These are phyloP conservation scores for Secale cereale DNA, from an alignment of 176 grass and related monocot genomes.

Conservation along the genomic window DNA sequence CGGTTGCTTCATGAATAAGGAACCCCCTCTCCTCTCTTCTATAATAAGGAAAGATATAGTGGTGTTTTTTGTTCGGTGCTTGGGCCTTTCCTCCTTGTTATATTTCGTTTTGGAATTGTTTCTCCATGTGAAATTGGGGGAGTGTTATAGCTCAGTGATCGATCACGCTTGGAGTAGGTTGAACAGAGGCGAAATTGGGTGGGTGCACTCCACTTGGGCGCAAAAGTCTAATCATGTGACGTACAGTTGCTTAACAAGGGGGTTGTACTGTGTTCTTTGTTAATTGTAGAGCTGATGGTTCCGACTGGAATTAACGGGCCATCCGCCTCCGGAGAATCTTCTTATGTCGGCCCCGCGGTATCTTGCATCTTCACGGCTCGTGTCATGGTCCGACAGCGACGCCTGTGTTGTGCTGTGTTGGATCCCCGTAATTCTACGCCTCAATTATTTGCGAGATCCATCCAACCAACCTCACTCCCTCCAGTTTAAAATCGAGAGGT, in stretches of 20 bases:
- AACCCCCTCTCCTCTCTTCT: neutral
- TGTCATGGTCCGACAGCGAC: slow-evolving; percentile 13
- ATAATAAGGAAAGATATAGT: neutral
- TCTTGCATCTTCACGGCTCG: slow-evolving; percentile 37
- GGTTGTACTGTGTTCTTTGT: slow-evolving; percentile 5
- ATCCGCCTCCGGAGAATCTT: slow-evolving; percentile 38
- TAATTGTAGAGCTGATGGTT: neutral
- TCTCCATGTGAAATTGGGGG: neutral
- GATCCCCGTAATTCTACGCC: neutral
- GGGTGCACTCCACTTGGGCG: neutral
- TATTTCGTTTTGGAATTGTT: neutral
- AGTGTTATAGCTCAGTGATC: neutral
- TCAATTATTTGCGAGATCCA: neutral
- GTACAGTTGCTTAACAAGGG: slow-evolving; percentile 26
- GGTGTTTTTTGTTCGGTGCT: neutral
- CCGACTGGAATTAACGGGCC: slow-evolving; percentile 16
- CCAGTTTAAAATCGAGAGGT: neutral
- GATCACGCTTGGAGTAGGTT: neutral
- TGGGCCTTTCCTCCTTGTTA: too few relatives aligned
- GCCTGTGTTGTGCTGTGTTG: slow-evolving; percentile 9
- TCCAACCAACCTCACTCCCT: neutral
- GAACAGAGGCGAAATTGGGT: neutral
- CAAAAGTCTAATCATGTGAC: slow-evolving; percentile 22
- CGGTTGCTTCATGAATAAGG: slow-evolving; percentile 32
- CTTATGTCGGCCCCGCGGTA: slow-evolving; percentile 29